A percentile compares a stretch with the other conserved stretches of the same genome.
These are phyloP conservation scores for Suillus sp. DNA, from an alignment of 768 basidiomycete species.

Conservation along the genomic window DNA sequence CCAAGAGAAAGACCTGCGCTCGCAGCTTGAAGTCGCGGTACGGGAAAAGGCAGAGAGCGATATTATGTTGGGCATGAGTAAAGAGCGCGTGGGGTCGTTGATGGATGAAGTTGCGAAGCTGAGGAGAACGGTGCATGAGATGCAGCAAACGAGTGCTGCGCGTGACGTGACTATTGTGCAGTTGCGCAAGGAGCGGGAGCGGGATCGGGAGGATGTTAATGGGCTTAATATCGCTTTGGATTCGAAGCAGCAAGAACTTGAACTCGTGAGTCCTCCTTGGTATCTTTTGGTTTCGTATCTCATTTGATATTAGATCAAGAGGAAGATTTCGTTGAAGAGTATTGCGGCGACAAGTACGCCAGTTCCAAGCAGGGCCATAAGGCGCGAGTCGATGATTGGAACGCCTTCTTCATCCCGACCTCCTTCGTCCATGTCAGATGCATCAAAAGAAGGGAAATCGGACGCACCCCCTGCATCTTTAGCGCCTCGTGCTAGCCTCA, in stretches of 20 bases:
- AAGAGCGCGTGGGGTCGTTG: constrained; percentile 51
- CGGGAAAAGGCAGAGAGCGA: constrained; percentile 59
- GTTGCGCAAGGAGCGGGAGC: constrained; percentile 62
- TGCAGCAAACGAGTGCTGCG: constrained; percentile 82
- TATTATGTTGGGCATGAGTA: constrained; percentile 47
- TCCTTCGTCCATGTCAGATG: constrained; percentile 56
- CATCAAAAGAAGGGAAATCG: constrained; percentile 39
- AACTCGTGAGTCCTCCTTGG: constrained; percentile 59
- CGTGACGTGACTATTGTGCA: constrained; percentile 82
- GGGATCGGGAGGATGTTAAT: constrained; percentile 75
- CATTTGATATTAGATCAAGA: constrained; percentile 19
- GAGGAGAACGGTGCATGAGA: constrained; percentile 61
- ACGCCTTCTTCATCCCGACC: constrained; percentile 55
- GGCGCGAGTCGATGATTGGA: constrained; percentile 61
- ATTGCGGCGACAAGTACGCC: not conserved
- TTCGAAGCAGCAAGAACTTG: constrained; percentile 92
- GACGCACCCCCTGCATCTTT: constrained; percentile 36
- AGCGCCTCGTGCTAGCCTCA: constrained; percentile 25
- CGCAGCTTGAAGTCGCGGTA: constrained; percentile 50
- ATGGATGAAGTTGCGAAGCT: constrained; percentile 62
- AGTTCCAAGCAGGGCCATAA: constrained; percentile 18
- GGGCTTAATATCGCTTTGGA: constrained; percentile 92
- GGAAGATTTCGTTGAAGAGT: constrained; percentile 3
- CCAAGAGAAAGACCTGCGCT: constrained; percentile 16
- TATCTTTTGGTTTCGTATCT: not conserved